These are phyloP conservation scores for Pharnaceum exiguum DNA, from an alignment of 148 eudicot species.

Conservation along the genomic window DNA sequence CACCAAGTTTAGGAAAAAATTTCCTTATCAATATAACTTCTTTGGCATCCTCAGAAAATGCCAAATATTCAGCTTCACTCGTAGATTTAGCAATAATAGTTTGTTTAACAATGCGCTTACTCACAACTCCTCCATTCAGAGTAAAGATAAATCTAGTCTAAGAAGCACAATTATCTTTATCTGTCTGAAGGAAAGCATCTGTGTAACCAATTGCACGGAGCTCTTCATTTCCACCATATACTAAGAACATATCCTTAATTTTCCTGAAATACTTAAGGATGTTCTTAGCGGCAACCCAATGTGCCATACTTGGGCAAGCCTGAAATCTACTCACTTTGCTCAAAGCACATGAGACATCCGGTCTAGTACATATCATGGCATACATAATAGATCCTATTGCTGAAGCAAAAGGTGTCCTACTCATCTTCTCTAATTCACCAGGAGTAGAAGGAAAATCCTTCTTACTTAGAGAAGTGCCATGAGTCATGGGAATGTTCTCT, in stretches of 20 bases:
- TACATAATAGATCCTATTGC: slow-evolving; percentile 3
- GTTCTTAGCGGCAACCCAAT: slow-evolving; percentile 8
- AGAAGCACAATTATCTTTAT: slow-evolving; percentile 4
- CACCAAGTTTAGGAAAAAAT: not conserved
- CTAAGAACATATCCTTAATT: not conserved
- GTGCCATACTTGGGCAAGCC: not conserved
- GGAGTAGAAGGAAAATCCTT: not conserved
- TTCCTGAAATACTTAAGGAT: slow-evolving; percentile 17
- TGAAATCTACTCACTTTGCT: slow-evolving; percentile 16
- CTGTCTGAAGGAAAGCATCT: slow-evolving; percentile 16
- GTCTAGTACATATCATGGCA: not conserved
- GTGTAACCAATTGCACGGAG: slow-evolving; percentile 9
- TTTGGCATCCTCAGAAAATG: not conserved
- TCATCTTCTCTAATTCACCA: not conserved
- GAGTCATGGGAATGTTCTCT: not conserved
- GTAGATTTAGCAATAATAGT: not conserved
- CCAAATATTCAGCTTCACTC: not conserved
- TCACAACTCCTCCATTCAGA: not conserved
- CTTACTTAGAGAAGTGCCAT: not conserved
- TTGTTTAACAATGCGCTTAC: not conserved
- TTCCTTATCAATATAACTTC: not conserved
- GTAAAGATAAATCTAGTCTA: not conserved
- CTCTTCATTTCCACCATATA: slow-evolving; percentile 8
- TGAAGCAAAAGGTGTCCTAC: not conserved
- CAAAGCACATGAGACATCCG: slow-evolving; percentile 15